Evolutionary conservation across 2,329 filamentous ascomycete genomes (phyloP), one percentile per base, ranked within the genome.

Genomic region (Alternaria ventricosa): DNA sequence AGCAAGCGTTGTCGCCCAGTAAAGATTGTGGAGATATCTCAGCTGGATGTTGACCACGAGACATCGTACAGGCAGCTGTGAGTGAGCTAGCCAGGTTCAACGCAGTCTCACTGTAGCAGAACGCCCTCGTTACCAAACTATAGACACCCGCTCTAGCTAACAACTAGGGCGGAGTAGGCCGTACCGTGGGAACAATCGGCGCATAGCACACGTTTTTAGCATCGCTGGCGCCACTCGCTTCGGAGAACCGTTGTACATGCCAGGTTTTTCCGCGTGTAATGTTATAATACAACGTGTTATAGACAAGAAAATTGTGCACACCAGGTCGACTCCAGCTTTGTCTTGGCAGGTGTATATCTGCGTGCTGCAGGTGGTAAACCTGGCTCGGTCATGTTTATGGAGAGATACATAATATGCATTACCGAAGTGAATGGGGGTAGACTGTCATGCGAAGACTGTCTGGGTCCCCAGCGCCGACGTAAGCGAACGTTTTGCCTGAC

Each of bases 341-440:
- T 46, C 69, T 63, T 69, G 65, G 71, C 65, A 63, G 64, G 65
- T 62, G 57, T 64, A 59, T n/a, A 57, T 57, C 55, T 58, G 58
- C 53, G 45, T 59, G 66, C 68, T 72, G 75, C 74, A 76, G 74
- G 70, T 70, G 70, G 75, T 64, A 54, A 45, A 46, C 53, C 60
- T 50, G 64, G 62, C 28, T 45, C 46, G 56, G 58, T 63, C 55
- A 68, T 66, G 57, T 69, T 65, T 72, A 69, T 69, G 70, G 65
- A 73, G 65, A 67, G 68, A 50, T 60, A 69, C 68, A 71, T 68
- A 72, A 64, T 45, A 67, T 71, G 73, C 71, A 73, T 77, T 75
- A 71, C 69, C 71, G 67, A 73, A 68, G 67, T 53, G 47, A 63
- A 70, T 69, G 60, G 64, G 63, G 67, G 59, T 45, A 57, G 66